phyloP scores from a whole-genome alignment of 2,329 filamentous ascomycete species.

The Fusarium sp. region DNA sequence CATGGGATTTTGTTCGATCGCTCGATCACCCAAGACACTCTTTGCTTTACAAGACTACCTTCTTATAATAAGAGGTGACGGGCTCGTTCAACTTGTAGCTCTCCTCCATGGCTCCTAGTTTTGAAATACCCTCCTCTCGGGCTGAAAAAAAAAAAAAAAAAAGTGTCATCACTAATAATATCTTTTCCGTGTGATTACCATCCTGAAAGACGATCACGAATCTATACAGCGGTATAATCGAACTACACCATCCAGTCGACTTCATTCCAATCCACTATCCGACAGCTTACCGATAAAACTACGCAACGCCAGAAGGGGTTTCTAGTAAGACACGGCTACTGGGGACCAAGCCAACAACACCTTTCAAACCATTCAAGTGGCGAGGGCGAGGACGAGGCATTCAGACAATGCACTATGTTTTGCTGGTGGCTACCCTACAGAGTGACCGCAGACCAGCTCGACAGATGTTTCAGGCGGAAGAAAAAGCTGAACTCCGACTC shows the following conservation, averaged over 20 bases:
- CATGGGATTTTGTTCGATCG: conserved; percentile 9
- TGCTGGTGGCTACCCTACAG: conserved; percentile 21
- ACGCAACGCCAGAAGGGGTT: conserved; percentile 1
- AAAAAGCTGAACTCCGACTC: conserved; percentile 1
- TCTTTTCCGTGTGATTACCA: background rate
- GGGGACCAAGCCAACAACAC: background rate
- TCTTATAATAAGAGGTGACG: conserved; percentile 19
- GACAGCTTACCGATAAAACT: background rate
- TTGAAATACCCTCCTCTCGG: background rate
- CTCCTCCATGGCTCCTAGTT: conserved; percentile 5
- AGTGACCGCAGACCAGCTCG: background rate
- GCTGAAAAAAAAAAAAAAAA: background rate
- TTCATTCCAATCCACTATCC: conserved; percentile 17
- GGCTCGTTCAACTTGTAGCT: conserved; percentile 26
- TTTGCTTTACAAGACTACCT: conserved; percentile 1
- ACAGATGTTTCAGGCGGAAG: conserved; percentile 15
- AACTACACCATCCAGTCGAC: background rate
- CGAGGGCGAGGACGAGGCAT: conserved; percentile 7
- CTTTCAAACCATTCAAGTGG: background rate
- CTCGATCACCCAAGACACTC: conserved; percentile 29
- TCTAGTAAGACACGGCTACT: conserved; percentile 12
- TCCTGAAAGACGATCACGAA: background rate
- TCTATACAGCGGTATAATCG: background rate
- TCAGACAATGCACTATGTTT: conserved; percentile 3
- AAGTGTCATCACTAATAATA: background rate